Conservation (phyloP, 2,329 filamentous ascomycete genomes). For the Cordyceps tenuipes region DNA sequence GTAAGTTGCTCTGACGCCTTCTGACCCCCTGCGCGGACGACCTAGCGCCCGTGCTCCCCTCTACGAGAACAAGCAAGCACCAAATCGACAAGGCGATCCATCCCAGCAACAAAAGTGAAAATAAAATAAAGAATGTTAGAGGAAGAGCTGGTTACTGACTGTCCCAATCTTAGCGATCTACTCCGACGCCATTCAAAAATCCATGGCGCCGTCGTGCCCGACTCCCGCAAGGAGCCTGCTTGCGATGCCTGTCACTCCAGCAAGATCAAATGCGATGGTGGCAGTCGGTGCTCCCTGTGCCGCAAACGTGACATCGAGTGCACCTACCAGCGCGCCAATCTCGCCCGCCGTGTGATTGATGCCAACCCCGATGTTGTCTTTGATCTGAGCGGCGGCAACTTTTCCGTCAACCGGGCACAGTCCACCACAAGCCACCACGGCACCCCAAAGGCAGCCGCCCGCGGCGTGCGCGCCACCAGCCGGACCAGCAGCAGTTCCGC, state of each 20-base stretch:
- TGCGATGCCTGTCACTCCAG: slow-evolving; percentile 37
- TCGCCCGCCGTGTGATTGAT: slow-evolving; percentile 3
- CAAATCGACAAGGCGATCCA: background rate
- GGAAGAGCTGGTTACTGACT: background rate
- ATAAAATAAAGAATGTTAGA: background rate
- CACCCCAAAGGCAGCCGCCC: background rate
- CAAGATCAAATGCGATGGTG: slow-evolving; percentile 37
- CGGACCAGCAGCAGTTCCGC: background rate
- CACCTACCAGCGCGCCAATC: slow-evolving; percentile 23
- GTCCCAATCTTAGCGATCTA: slow-evolving; percentile 23
- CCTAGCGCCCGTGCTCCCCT: background rate
- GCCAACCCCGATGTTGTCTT: slow-evolving; percentile 5
- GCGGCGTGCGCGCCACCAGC: background rate
- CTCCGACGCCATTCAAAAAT: slow-evolving; percentile 31
- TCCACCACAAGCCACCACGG: background rate
- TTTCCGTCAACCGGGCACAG: background rate
- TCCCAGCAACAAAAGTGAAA: background rate
- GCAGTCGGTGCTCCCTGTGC: slow-evolving; percentile 30
- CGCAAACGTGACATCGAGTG: slow-evolving; percentile 30
- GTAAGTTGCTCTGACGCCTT: slow-evolving; percentile 18
- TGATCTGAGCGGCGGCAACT: slow-evolving; percentile 9
- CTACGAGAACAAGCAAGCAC: no score
- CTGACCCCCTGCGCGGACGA: background rate
- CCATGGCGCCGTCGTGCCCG: slow-evolving; percentile 22
- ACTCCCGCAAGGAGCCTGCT: slow-evolving; percentile 29